These are phyloP conservation scores for Petunia hybrid DNA, from an alignment of 305 asterid species.

Conservation along the genomic window DNA sequence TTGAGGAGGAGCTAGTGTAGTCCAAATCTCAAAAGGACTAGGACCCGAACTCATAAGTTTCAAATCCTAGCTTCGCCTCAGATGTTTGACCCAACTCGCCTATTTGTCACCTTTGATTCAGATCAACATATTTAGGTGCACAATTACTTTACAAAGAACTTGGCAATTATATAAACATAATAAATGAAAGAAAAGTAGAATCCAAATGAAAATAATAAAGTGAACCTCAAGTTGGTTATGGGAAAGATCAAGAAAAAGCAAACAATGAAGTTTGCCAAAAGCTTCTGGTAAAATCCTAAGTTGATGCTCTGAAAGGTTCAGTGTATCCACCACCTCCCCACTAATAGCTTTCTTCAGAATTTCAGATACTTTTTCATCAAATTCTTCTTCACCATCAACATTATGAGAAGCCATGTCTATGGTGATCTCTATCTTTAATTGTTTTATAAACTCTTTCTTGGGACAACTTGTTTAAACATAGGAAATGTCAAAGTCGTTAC, in stretches of 20 bases:
- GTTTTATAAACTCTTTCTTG: too few species aligned
- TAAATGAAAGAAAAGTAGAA: neutral
- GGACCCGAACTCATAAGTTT: too few species aligned
- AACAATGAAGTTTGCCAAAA: constrained; percentile 49
- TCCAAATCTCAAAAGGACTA: too few species aligned
- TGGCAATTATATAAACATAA: neutral
- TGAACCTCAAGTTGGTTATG: constrained; percentile 60
- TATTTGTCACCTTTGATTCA: too few species aligned
- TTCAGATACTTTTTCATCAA: constrained; percentile 47
- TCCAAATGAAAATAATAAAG: neutral
- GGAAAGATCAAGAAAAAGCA: constrained; percentile 59
- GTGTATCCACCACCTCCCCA: constrained; percentile 35
- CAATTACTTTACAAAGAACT: too few species aligned
- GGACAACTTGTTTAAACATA: too few species aligned
- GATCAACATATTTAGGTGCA: too few species aligned
- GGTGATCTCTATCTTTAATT: too few species aligned
- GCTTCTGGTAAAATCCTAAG: constrained; percentile 57
- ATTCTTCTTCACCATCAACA: constrained; percentile 4
- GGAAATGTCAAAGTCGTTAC: too few species aligned
- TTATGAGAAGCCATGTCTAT: neutral
- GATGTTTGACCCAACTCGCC: too few species aligned
- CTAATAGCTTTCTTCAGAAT: constrained; percentile 44
- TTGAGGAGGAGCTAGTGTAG: too few species aligned
- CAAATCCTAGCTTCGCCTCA: too few species aligned
- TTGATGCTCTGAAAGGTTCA: constrained; percentile 58